Evolutionary conservation across 257 asterid species (phyloP), one percentile per base, ranked within the genome.

Genomic region (Salvia splendens): DNA sequence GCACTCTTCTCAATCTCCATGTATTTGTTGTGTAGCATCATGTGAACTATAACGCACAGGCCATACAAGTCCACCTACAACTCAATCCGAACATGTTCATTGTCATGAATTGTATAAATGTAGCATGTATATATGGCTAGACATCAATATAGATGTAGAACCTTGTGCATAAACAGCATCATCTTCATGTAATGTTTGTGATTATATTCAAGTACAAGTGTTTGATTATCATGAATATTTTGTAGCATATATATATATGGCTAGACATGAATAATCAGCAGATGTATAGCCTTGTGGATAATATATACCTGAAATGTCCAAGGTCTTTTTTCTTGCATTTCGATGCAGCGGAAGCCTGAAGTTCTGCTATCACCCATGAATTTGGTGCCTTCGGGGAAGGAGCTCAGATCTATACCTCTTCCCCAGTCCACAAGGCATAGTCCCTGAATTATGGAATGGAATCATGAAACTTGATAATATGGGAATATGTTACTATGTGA

Each of bases 371-470:
- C 99, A 68, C 96, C 99, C n/a, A 58, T 63, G 67, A 94, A 94
- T 74, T 84, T 79, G 40, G 93, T 85, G 73, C 68, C 52, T 32
- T 79, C 51, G 5, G 96, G 91, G 65, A 88, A 91, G 51, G 91
- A 87, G 65, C 77, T 80, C 59, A 88, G 75, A 71, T 91, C 99
- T 50, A 94, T 91, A 61, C 97, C 96, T 81, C 91, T 83, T 50
- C 99, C 99, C 99, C 97, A 94, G 80, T 94, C 97, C 5, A 94
- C 95, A 64, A 94, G 96, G 83, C 96, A 87, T 73, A 91, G 91
- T 48, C 99, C 99, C 99, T 94, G 89, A 58, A 68, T 46, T 63
- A 40, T 12, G 55, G 50, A 76, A 41, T 10, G 51, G 56, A 76
- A 56, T 12, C 41, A 16, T 20, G 43, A 43, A 20, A 41, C 46